Conservation (phyloP, 78 protist species). For the Pigoraptor vietnamica region DNA sequence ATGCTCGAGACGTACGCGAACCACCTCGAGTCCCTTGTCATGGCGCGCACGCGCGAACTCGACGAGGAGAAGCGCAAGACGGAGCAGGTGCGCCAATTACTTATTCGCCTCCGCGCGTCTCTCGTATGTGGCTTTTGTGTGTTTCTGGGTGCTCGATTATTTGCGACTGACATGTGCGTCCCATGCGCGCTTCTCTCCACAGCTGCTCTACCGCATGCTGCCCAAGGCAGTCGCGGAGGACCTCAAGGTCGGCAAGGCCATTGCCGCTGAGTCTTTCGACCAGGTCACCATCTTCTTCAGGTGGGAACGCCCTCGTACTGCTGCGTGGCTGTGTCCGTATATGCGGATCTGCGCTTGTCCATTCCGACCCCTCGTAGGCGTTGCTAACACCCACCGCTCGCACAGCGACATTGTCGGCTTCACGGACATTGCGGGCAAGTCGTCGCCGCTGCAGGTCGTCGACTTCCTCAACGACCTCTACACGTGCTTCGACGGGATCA, state of each 20-base stretch:
- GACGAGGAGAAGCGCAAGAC: background rate
- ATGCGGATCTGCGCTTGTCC: too few relatives aligned
- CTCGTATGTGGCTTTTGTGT: background rate
- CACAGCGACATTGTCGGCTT: background rate
- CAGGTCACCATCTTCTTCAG: background rate
- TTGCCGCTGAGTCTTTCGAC: background rate
- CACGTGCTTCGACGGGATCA: background rate
- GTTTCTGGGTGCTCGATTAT: too few relatives aligned
- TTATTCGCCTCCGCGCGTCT: too few relatives aligned
- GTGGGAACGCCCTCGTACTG: too few relatives aligned
- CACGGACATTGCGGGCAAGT: background rate
- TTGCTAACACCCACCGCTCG: too few relatives aligned
- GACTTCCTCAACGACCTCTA: constrained; percentile 6
- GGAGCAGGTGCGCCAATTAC: background rate
- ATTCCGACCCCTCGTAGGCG: too few relatives aligned
- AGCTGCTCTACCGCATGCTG: background rate
- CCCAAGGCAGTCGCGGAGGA: background rate
- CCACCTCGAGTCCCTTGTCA: background rate
- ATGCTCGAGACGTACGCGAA: background rate
- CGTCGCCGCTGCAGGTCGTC: background rate
- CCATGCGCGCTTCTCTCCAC: too few relatives aligned
- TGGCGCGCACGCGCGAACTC: background rate
- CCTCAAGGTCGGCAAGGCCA: background rate
- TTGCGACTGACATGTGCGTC: too few relatives aligned
- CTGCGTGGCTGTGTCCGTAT: too few relatives aligned